Percentiles rank a stretch among this genome's conserved stretches.
Conservation (phyloP, 2,329 filamentous ascomycete genomes). For the Macrophomina pseudophaseolina region DNA sequence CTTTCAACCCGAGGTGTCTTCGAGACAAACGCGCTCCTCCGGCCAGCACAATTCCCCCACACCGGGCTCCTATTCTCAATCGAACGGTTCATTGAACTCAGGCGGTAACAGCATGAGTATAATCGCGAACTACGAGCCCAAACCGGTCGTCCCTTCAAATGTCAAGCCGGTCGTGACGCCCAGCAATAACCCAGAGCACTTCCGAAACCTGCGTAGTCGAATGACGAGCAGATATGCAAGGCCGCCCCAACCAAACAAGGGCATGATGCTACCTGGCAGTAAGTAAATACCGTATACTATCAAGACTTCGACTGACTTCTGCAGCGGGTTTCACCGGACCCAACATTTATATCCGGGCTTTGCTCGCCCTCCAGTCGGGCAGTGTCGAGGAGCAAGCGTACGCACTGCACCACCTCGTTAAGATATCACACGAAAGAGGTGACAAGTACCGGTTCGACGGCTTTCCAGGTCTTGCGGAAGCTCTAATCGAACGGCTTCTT, state of each 20-base stretch:
- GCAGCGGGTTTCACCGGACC: conserved; percentile 70
- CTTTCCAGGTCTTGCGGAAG: conserved; percentile 86
- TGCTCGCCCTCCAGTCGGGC: conserved; percentile 80
- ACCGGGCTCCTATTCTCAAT: conserved; percentile 38
- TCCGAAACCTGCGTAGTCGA: conserved; percentile 60
- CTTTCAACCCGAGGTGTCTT: conserved; percentile 79
- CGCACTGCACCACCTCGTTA: conserved; percentile 89
- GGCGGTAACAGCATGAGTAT: conserved; percentile 33
- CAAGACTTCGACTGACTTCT: conserved; percentile 24
- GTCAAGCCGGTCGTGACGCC: conserved; percentile 78
- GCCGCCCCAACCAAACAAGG: conserved; percentile 42
- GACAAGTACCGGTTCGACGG: conserved; percentile 96
- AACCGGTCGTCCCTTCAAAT: conserved; percentile 65
- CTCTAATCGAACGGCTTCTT: conserved; percentile 82
- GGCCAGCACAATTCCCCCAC: conserved; percentile 49
- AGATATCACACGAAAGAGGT: conserved; percentile 91
- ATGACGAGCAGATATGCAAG: conserved; percentile 44
- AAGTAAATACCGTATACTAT: conserved; percentile 44
- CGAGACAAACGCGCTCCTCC: conserved; percentile 67
- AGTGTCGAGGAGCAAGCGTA: conserved; percentile 87
- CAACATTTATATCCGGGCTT: conserved; percentile 89
- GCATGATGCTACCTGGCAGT: conserved; percentile 69
- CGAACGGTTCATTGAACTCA: conserved; percentile 43
- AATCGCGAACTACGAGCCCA: conserved; percentile 72
- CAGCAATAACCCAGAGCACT: conserved; percentile 72